Base-by-base conservation (phyloP, 805 yeast genomes). In the Lachancea lanzarotensis region DNA sequence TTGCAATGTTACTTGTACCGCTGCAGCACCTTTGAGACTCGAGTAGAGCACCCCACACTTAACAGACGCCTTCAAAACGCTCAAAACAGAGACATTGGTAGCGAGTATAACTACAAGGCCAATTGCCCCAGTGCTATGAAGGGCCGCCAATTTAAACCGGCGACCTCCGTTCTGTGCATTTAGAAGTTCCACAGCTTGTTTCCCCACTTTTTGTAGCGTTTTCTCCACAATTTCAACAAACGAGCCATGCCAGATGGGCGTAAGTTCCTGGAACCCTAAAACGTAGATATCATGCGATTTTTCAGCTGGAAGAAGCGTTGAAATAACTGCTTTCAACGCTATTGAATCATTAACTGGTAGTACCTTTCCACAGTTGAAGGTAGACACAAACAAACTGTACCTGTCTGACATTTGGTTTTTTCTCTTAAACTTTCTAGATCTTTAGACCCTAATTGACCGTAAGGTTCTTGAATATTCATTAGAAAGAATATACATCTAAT, bases 1-100 rank as follows among this genome's bases (percentile, higher is more conserved):
- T 3, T 42, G 42, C 1, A 54, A 16, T 3, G 52, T 50, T n/a
- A 84, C 54, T 35, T 90, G 66, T 1, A 82, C 40, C 0, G 82
- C 86, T 1, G 76, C 80, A 0, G 80, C 90, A 0, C 95, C 96
- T 60, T 90, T 90, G 54, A 85, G 59, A 43, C 81, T 76, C 0
- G 91, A 78, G 46, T 71, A 68, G 7, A 73, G 69, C 44, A 68
- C 58, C 1, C 96, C 96, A 49, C 80, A 69, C 15, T 76, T 72
- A 16, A 66, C 67, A 10, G 56, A 59, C 2, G 71, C 71, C 12
- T 46, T 52, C 12, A 13, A 66, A 42, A 37, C 54, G 48, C 20
- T 55, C 37, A 67, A 62, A 65, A 16, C 63, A 52, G 15, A 60
- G 49, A 31, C 25, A 25, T 50, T 53, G 66, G n/a, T 75, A 74